These are phyloP conservation scores for Multifurca ochricompacta DNA, from an alignment of 768 basidiomycete species.

Conservation along the genomic window DNA sequence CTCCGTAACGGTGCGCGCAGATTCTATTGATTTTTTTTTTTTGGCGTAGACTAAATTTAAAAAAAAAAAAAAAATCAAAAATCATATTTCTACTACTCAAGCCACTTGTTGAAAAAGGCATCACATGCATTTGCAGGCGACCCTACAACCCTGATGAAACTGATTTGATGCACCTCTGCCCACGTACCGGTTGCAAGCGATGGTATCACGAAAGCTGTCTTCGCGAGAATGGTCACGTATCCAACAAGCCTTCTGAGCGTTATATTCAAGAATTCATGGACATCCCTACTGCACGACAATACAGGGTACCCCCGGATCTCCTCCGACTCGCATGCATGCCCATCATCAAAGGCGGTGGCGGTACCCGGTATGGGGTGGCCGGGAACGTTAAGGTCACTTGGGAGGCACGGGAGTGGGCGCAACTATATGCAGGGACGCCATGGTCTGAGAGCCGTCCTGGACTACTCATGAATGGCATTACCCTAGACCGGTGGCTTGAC, in stretches of 20 bases:
- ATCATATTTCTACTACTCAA: background rate
- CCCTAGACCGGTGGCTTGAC: constrained; percentile 14
- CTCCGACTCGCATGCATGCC: background rate
- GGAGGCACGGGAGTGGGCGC: constrained; percentile 11
- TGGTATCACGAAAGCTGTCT: constrained; percentile 13
- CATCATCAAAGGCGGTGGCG: constrained; percentile 12
- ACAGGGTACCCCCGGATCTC: background rate
- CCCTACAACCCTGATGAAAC: background rate
- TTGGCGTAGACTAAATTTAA: no score
- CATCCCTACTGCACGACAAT: background rate
- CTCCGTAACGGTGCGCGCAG: background rate
- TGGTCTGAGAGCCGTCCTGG: background rate
- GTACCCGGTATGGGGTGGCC: background rate
- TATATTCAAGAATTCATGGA: background rate
- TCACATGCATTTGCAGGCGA: background rate
- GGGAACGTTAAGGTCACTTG: constrained; percentile 7
- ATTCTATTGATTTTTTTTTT: background rate
- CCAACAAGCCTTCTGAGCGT: background rate
- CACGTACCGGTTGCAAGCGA: background rate
- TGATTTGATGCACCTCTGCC: constrained; percentile 5
- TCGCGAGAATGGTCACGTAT: background rate
- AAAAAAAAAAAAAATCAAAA: no score
- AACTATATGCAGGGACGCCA: background rate
- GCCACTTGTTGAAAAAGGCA: background rate
- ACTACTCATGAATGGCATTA: background rate